These are phyloP conservation scores for Asterionellopsis glacialis DNA, from an alignment of 108 stramenopile genomes.

Conservation along the genomic window DNA sequence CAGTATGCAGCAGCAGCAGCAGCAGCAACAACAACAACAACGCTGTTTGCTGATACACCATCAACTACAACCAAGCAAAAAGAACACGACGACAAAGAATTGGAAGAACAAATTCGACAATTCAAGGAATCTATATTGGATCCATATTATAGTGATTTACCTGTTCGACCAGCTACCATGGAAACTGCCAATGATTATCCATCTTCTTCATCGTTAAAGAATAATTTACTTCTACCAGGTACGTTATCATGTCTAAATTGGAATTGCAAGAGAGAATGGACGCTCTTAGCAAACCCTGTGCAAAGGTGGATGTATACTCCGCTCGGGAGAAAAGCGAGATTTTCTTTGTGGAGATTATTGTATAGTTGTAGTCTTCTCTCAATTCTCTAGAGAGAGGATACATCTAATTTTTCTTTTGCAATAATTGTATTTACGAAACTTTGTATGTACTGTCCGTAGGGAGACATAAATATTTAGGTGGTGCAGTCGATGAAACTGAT, in stretches of 20 bases:
- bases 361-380: too few species aligned
- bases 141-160: constrained; percentile 28
- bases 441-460: constrained; percentile 50
- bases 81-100: constrained; percentile 10
- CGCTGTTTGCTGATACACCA: neutral
- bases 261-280: too few species aligned
- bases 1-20: neutral
- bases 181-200: constrained; percentile 31
- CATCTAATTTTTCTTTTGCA: too few species aligned
- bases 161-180: constrained; percentile 35
- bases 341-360: too few species aligned
- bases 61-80: neutral
- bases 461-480: constrained; percentile 72
- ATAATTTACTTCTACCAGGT: too few species aligned
- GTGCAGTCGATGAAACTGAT: constrained; percentile 61
- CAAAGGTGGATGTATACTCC: too few species aligned
- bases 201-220: too few species aligned
- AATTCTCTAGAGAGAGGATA: too few species aligned
- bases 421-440: too few species aligned
- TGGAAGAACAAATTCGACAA: constrained; percentile 19
- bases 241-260: too few species aligned
- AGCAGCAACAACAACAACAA: neutral
- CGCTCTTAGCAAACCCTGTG: too few species aligned
- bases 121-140: constrained; percentile 26
- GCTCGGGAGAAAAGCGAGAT: too few species aligned